Conservation (phyloP, 371 early-diverging fungal genomes). For the Mucor saturninus region DNA sequence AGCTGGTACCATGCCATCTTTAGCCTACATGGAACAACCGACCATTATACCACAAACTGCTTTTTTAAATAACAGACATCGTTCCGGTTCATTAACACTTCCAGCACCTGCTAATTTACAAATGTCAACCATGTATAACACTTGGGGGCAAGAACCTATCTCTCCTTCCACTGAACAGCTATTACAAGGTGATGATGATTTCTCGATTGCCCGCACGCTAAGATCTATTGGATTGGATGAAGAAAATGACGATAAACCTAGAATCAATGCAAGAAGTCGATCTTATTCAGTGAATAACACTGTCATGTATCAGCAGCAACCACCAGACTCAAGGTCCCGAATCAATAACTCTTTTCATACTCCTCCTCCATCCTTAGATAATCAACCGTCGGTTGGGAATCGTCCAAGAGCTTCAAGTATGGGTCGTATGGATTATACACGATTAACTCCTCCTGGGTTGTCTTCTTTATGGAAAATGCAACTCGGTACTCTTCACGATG, state of each 20-base stretch:
- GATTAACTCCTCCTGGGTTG: slow-evolving; percentile 29
- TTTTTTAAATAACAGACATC: slow-evolving; percentile 32
- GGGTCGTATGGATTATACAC: slow-evolving; percentile 52
- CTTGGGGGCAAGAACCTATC: slow-evolving; percentile 49
- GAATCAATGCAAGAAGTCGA: slow-evolving; percentile 43
- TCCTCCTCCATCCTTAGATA: background rate
- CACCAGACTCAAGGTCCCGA: background rate
- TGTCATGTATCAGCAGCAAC: slow-evolving; percentile 45
- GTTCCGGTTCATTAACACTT: slow-evolving; percentile 69
- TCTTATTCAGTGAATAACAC: slow-evolving; percentile 75
- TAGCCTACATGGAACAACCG: slow-evolving; percentile 46
- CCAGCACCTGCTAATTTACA: slow-evolving; percentile 49
- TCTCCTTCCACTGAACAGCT: slow-evolving; percentile 60
- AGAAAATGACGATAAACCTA: slow-evolving; percentile 22
- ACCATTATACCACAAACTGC: background rate
- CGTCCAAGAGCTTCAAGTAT: slow-evolving; percentile 63
- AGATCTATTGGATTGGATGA: slow-evolving; percentile 83
- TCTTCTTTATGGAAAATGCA: slow-evolving; percentile 52
- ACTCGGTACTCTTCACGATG: slow-evolving; percentile 40
- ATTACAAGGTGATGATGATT: slow-evolving; percentile 60
- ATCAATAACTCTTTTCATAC: background rate
- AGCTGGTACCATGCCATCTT: slow-evolving; percentile 79
- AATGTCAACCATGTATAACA: slow-evolving; percentile 49
- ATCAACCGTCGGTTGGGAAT: slow-evolving; percentile 18
- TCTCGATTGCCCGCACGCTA: slow-evolving; percentile 70